A percentile compares a stretch with the other conserved stretches of the same genome.
Conservation (phyloP, 257 asterid genomes). For the Primulina huaijiensis region DNA sequence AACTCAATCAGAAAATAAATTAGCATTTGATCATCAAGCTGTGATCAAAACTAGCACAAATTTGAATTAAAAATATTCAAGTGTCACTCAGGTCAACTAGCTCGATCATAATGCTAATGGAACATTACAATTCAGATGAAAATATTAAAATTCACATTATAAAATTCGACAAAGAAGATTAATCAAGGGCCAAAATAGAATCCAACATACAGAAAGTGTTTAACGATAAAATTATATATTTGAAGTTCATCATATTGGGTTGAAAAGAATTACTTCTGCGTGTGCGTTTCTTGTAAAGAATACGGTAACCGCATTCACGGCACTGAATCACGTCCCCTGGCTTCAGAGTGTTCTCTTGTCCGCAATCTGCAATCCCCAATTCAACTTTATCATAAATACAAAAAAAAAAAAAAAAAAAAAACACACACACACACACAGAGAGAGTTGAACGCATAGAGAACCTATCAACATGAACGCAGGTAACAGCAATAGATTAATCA, state of each 20-base stretch:
- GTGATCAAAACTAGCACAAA: too few species aligned
- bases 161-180: background rate
- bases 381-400: background rate
- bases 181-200: background rate
- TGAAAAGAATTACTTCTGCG: slow-evolving; percentile 53
- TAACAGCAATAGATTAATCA: background rate
- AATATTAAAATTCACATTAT: too few species aligned
- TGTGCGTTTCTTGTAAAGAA: slow-evolving; percentile 89
- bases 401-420: background rate
- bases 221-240: background rate
- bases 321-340: slow-evolving; percentile 85
- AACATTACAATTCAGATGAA: background rate
- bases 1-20: too few species aligned
- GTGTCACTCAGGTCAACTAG: too few species aligned
- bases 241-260: background rate
- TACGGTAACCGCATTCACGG: slow-evolving; percentile 85
- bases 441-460: background rate
- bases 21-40: too few species aligned
- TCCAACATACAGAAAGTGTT: background rate
- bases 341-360: slow-evolving; percentile 81
- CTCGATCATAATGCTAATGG: too few species aligned
- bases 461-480: background rate
- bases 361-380: slow-evolving; percentile 59
- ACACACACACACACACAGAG: background rate
- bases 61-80: too few species aligned